Percentiles rank a stretch among this genome's conserved stretches.
Conservation (phyloP, 1,284 basidiomycete genomes). For the Marasmius oreades region DNA sequence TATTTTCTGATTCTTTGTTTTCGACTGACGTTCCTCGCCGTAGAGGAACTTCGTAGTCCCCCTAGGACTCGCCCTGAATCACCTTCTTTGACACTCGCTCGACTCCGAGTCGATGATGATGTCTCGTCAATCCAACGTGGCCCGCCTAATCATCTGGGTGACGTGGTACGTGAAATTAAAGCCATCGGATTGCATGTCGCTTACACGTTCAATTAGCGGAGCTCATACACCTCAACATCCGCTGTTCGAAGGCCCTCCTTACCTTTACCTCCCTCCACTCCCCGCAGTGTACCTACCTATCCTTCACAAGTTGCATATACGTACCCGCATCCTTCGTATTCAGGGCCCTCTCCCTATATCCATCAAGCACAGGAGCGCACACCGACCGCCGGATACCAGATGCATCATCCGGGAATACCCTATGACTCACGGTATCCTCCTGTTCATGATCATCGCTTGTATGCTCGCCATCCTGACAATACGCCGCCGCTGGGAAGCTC, state of each 20-base stretch:
- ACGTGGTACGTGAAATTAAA: too few relatives aligned
- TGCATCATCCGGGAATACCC: background rate
- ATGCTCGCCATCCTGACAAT: background rate
- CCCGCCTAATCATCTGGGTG: too few relatives aligned
- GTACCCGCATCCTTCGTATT: background rate
- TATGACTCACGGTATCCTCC: conserved; percentile 5
- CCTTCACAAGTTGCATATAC: background rate
- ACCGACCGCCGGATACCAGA: conserved; percentile 20
- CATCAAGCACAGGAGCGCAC: conserved; percentile 3
- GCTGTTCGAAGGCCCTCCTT: background rate
- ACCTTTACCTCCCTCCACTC: background rate
- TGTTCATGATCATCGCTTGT: background rate
- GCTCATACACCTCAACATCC: background rate
- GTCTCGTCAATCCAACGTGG: conserved; percentile 7
- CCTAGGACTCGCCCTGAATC: conserved; percentile 31
- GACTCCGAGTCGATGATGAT: conserved; percentile 36
- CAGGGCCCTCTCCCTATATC: background rate
- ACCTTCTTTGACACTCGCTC: conserved; percentile 36
- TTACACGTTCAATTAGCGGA: background rate
- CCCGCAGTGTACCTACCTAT: background rate
- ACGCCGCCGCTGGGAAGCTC: conserved; percentile 1
- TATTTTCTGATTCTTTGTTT: too few relatives aligned
- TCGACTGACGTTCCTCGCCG: too few relatives aligned
- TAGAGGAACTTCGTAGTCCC: conserved; percentile 43
- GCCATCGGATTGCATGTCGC: too few relatives aligned